These are phyloP conservation scores for Physcomitrellopsis africana DNA, from an alignment of 225 moss, liverwort and hornwort species.

Conservation along the genomic window DNA sequence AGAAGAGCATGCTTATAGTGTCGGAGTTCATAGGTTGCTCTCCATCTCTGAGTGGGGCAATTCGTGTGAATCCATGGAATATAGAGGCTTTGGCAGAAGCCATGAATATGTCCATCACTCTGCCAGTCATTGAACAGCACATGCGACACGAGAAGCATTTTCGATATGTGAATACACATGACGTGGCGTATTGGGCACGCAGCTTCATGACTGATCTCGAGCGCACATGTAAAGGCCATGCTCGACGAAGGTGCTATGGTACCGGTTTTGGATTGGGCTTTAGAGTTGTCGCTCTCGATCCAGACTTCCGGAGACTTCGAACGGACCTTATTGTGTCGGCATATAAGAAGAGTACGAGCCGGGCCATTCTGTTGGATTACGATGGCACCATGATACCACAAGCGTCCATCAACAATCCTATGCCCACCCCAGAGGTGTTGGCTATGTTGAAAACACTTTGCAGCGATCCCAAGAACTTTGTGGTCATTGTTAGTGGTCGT, in stretches of 20 bases:
- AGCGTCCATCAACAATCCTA: constrained; percentile 70
- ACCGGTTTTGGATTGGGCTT: constrained; percentile 94
- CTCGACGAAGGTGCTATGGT: constrained; percentile 68
- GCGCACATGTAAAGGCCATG: constrained; percentile 84
- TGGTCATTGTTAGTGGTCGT: constrained; percentile 89
- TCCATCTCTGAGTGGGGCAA: constrained; percentile 90
- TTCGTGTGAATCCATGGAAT: constrained; percentile 94
- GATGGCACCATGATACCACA: constrained; percentile 97
- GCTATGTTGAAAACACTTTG: constrained; percentile 79
- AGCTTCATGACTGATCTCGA: constrained; percentile 89
- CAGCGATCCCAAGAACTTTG: constrained; percentile 80
- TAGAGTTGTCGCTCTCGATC: constrained; percentile 86
- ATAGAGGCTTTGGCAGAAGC: constrained; percentile 89
- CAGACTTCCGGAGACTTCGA: constrained; percentile 84
- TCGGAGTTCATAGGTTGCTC: constrained; percentile 97
- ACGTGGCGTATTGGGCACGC: constrained; percentile 87
- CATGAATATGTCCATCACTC: constrained; percentile 78
- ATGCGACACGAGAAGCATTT: constrained; percentile 93
- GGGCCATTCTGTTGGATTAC: constrained; percentile 82
- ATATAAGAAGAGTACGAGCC: constrained; percentile 61
- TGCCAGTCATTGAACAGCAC: constrained; percentile 68
- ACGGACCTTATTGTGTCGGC: constrained; percentile 80
- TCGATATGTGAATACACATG: constrained; percentile 74
- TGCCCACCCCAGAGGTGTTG: constrained; percentile 72
- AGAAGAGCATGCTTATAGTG: constrained; percentile 81